phyloP scores from a whole-genome alignment of 2,329 filamentous ascomycete species.

The Colletotrichum paranaense region DNA sequence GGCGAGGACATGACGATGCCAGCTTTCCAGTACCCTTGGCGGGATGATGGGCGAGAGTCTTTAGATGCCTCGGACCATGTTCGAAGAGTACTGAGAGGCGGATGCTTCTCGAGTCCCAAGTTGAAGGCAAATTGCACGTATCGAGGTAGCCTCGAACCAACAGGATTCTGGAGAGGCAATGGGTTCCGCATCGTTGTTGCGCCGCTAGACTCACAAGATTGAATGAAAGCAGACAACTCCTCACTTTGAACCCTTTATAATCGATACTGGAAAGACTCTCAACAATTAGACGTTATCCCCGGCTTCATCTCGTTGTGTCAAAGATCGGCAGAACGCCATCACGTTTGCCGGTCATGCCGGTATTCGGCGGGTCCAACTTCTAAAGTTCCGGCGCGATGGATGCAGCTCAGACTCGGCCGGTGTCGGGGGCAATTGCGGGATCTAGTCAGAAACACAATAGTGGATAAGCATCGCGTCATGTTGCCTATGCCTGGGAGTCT shows the following conservation, averaged over 20 bases:
- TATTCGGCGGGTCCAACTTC: not conserved
- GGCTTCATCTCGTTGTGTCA: not conserved
- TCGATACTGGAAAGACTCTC: too few relatives aligned
- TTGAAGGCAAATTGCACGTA: slow-evolving; percentile 25
- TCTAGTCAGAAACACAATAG: not conserved
- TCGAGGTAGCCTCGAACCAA: slow-evolving; percentile 19
- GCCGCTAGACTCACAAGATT: not conserved
- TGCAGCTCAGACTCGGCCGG: not conserved
- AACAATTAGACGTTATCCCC: not conserved
- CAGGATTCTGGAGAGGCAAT: slow-evolving; percentile 14
- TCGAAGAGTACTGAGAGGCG: not conserved
- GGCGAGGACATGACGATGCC: slow-evolving; percentile 16
- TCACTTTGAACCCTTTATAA: too few relatives aligned
- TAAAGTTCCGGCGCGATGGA: not conserved
- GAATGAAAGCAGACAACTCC: too few relatives aligned
- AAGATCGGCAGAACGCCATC: not conserved
- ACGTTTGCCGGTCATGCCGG: not conserved
- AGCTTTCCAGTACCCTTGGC: slow-evolving; percentile 5
- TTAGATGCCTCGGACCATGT: not conserved
- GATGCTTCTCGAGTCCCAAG: slow-evolving; percentile 4
- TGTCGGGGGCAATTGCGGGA: not conserved
- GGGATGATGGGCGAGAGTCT: not conserved
- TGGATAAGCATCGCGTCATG: slow-evolving; percentile 15
- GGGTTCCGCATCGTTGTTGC: slow-evolving; percentile 15
- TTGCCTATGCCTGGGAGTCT: not conserved